A percentile compares a stretch with the other conserved stretches of the same genome.
Evolutionary conservation across 2,329 filamentous ascomycete genomes (phyloP).

Genomic region (Claviceps africana): DNA sequence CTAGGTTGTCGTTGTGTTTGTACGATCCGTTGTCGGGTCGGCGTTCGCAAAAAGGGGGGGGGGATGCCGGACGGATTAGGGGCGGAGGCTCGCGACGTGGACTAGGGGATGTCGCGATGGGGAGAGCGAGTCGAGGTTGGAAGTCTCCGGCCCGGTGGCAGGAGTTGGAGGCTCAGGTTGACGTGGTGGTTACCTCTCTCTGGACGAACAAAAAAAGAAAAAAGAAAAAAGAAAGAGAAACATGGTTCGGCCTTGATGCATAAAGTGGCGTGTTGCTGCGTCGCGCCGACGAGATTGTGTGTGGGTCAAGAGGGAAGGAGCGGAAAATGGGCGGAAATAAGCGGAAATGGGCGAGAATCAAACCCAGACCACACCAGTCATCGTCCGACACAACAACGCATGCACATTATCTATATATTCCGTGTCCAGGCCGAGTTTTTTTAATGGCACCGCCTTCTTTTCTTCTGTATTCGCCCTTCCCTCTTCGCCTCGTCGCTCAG

Average conservation of each 20-base stretch:
- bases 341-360: too few species aligned
- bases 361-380: neutral
- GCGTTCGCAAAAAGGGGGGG: neutral
- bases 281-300: neutral
- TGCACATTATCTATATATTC: neutral
- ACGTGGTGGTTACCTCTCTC: too few species aligned
- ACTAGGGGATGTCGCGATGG: too few species aligned
- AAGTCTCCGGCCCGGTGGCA: too few species aligned
- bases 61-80: neutral
- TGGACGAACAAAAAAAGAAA: too few species aligned
- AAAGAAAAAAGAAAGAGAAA: too few species aligned
- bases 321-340: neutral
- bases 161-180: neutral
- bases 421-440: neutral
- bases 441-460: neutral
- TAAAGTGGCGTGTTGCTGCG: neutral
- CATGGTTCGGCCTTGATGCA: neutral
- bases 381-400: neutral
- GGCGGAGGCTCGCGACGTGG: neutral
- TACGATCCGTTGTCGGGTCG: neutral
- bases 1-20: neutral
- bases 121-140: too few species aligned
- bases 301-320: neutral
- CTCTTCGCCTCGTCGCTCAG: constrained; percentile 15
- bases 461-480: neutral